Evolutionary conservation across 1,284 basidiomycete species (phyloP).

Genomic region (Fomitopsis pinicola): DNA sequence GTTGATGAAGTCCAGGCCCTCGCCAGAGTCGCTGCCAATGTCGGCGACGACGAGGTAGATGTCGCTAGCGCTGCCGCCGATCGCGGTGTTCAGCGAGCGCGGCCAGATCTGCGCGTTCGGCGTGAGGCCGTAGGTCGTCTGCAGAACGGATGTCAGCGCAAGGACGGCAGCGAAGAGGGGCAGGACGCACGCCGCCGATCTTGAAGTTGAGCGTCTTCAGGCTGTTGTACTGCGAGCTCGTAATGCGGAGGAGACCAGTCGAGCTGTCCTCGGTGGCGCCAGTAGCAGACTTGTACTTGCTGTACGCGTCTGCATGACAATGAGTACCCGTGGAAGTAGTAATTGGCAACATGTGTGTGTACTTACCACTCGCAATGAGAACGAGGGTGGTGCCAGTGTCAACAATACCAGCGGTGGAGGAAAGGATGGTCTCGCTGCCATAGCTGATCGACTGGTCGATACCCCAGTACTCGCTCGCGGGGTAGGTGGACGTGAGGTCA

Average conservation of each 20-base stretch:
- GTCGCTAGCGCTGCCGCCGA: neutral
- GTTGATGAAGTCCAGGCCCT: slow-evolving; percentile 33
- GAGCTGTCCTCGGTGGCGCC: slow-evolving; percentile 31
- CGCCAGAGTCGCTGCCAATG: slow-evolving; percentile 25
- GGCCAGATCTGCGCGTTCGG: slow-evolving; percentile 51
- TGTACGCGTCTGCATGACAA: slow-evolving; percentile 25
- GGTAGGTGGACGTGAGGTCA: slow-evolving; percentile 42
- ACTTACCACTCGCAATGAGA: slow-evolving; percentile 32
- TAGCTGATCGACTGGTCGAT: slow-evolving; percentile 58
- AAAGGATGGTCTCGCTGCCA: slow-evolving; percentile 40
- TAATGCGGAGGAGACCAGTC: slow-evolving; percentile 39
- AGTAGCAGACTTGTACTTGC: slow-evolving; percentile 30
- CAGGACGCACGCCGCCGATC: slow-evolving; percentile 32
- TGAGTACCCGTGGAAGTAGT: neutral
- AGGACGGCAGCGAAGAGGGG: neutral
- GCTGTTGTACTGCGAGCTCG: slow-evolving; percentile 29
- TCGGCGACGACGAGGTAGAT: slow-evolving; percentile 45
- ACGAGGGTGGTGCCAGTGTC: slow-evolving; percentile 49
- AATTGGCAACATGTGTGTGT: neutral
- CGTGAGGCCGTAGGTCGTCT: slow-evolving; percentile 36
- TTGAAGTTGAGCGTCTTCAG: slow-evolving; percentile 41
- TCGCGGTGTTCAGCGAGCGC: slow-evolving; percentile 11
- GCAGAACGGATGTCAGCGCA: neutral
- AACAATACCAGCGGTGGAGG: slow-evolving; percentile 53
- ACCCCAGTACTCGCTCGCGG: slow-evolving; percentile 55